Conservation (phyloP, 495 filamentous ascomycete genomes). For the Aspergillus bertholletiae region DNA sequence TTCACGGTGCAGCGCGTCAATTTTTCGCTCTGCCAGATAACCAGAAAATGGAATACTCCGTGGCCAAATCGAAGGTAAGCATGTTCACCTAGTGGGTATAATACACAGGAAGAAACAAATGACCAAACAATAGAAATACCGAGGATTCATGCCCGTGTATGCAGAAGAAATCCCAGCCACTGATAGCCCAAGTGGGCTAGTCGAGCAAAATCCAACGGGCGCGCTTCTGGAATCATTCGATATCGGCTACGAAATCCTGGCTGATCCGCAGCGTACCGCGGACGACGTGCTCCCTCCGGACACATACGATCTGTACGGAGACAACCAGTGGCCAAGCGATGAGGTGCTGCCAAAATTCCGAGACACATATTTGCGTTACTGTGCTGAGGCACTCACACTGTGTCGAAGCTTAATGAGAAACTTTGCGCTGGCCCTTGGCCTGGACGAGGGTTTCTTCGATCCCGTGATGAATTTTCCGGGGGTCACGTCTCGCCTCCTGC, state of each 20-base stretch:
- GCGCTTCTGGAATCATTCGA: slow-evolving; percentile 40
- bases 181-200: slow-evolving; percentile 12
- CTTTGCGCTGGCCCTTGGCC: slow-evolving; percentile 43
- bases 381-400: slow-evolving; percentile 23
- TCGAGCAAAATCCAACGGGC: slow-evolving; percentile 12
- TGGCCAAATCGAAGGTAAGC: slow-evolving; percentile 32
- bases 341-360: slow-evolving; percentile 17
- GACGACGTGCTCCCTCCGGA: slow-evolving; percentile 16
- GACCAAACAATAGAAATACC: slow-evolving; percentile 22
- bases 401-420: slow-evolving; percentile 34
- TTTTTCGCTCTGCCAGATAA: slow-evolving; percentile 49
- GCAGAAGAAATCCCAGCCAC: slow-evolving; percentile 24
- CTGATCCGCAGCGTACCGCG: slow-evolving; percentile 22
- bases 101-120: not conserved
- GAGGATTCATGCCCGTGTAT: slow-evolving; percentile 30
- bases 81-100: not conserved
- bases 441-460: slow-evolving; percentile 45
- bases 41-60: slow-evolving; percentile 42
- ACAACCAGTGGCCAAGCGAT: slow-evolving; percentile 27
- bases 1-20: slow-evolving; percentile 35
- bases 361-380: slow-evolving; percentile 23
- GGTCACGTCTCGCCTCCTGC: slow-evolving; percentile 37
- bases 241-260: slow-evolving; percentile 34
- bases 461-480: slow-evolving; percentile 38
- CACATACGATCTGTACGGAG: slow-evolving; percentile 20